Evolutionary conservation across 2,329 filamentous ascomycete species (phyloP).

Genomic region (Claviceps spartinae): DNA sequence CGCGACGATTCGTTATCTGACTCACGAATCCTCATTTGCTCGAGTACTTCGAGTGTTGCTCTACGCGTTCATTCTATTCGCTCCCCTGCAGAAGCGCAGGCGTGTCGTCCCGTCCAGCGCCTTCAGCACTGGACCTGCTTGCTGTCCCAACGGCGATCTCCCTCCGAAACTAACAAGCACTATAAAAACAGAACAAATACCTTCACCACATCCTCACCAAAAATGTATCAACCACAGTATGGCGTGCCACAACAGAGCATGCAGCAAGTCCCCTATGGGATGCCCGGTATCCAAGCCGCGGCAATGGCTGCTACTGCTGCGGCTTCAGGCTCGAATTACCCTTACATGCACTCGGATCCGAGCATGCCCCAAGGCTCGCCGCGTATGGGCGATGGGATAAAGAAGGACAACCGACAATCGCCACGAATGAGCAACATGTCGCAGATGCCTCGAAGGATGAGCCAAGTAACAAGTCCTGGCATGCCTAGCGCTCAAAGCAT

Average conservation of each 20-base stretch:
- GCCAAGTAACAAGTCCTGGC: slow-evolving; percentile 62
- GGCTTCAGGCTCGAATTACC: slow-evolving; percentile 68
- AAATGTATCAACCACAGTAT: slow-evolving; percentile 73
- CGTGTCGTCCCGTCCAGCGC: slow-evolving; percentile 1
- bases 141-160: neutral
- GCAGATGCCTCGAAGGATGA: slow-evolving; percentile 56
- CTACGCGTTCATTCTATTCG: slow-evolving; percentile 9
- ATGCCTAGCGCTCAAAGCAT: slow-evolving; percentile 61
- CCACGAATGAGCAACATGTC: slow-evolving; percentile 56
- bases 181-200: slow-evolving; percentile 15
- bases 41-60: slow-evolving; percentile 5
- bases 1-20: slow-evolving; percentile 12
- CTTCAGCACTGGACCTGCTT: neutral
- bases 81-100: slow-evolving; percentile 3
- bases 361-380: slow-evolving; percentile 61
- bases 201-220: slow-evolving; percentile 27
- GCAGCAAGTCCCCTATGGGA: slow-evolving; percentile 53
- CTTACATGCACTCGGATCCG: slow-evolving; percentile 58
- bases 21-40: slow-evolving; percentile 6
- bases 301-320: slow-evolving; percentile 88
- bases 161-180: neutral
- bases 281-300: slow-evolving; percentile 73
- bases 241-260: slow-evolving; percentile 60
- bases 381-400: slow-evolving; percentile 62
- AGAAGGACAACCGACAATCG: slow-evolving; percentile 59